Base-by-base conservation (phyloP, 148 eudicot species). In the Fallopia convolvulus region DNA sequence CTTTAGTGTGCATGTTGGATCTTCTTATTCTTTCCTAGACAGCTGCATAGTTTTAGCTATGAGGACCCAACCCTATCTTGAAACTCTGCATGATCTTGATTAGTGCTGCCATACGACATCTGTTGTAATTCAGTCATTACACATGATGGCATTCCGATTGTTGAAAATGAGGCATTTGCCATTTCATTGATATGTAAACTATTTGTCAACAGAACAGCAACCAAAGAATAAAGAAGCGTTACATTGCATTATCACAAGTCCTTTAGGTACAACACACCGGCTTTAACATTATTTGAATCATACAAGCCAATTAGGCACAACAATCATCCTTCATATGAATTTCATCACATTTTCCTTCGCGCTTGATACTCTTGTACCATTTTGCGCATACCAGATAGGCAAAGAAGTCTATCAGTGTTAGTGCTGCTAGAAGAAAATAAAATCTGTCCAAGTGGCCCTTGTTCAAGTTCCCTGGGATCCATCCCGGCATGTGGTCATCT, bases 391-490 rank as follows among this genome's bases (percentile, higher is more conserved):
- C 82, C 18, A 86, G 68, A 74, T 92, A 92, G 8, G 89, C 86
- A 2, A 88, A 60, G 40, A 95, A 82, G 78, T 95, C 96, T 2
- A 88, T 4, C 1, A 77, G 65, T 14, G 97, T 91, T 77, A 95
- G 79, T 23, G 83, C 88, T 2, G 97, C 99, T 26, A 95, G 75
- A 11, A 92, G 89, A 78, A 93, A 95, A 82, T 75, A 95, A 42
- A 95, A 95, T 78, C 93, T 80, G 80, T 92, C 97, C 8, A 95
- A 79, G 60, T 92, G 99, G 36, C 99, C 99, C 65, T 78, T 76
- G 86, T 95, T 89, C 8, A 95, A 87, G 76, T 92, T 92, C 58
- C 85, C 90, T 0, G 99, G 99, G 33, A 95, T 95, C 99, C 99
- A 95, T 46, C 99, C 99, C 0, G 90, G 90, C 96, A 86, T 89